phyloP scores from a whole-genome alignment of 2,329 filamentous ascomycete species.

The Claviceps arundinis region DNA sequence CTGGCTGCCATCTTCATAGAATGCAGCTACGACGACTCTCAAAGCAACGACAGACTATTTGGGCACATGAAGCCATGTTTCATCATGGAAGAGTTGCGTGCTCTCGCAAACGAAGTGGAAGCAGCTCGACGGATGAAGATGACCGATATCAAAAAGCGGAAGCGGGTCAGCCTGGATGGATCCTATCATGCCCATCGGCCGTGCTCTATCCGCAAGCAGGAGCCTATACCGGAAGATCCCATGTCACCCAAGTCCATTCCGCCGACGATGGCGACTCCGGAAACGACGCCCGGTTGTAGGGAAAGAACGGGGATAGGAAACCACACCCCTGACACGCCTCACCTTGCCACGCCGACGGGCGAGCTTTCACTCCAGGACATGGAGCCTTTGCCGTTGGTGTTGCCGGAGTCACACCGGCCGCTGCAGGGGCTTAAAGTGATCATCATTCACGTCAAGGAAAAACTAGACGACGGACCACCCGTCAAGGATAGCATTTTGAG shows the following conservation, averaged over 20 bases:
- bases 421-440: slow-evolving; percentile 67
- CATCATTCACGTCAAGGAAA: slow-evolving; percentile 91
- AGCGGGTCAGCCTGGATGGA: slow-evolving; percentile 32
- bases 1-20: slow-evolving; percentile 85
- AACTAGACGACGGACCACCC: slow-evolving; percentile 57
- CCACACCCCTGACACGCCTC: slow-evolving; percentile 22
- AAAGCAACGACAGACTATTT: slow-evolving; percentile 65
- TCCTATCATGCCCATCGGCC: slow-evolving; percentile 9
- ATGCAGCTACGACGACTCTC: slow-evolving; percentile 79
- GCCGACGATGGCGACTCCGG: slow-evolving; percentile 10
- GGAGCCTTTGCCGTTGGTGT: slow-evolving; percentile 14
- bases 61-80: slow-evolving; percentile 80
- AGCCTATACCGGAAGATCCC: slow-evolving; percentile 25
- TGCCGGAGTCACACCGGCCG: slow-evolving; percentile 24
- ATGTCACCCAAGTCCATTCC: slow-evolving; percentile 38
- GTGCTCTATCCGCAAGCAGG: slow-evolving; percentile 9
- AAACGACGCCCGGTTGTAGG: slow-evolving; percentile 4
- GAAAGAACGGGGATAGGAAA: background rate
- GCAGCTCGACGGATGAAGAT: slow-evolving; percentile 27
- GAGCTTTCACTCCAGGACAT: slow-evolving; percentile 29
- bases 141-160: slow-evolving; percentile 45
- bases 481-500: slow-evolving; percentile 51
- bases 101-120: slow-evolving; percentile 59
- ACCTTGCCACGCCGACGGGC: slow-evolving; percentile 33
- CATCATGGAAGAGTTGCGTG: slow-evolving; percentile 63